phyloP scores from a whole-genome alignment of 306 rosid species.

The Rosa chinensis region DNA sequence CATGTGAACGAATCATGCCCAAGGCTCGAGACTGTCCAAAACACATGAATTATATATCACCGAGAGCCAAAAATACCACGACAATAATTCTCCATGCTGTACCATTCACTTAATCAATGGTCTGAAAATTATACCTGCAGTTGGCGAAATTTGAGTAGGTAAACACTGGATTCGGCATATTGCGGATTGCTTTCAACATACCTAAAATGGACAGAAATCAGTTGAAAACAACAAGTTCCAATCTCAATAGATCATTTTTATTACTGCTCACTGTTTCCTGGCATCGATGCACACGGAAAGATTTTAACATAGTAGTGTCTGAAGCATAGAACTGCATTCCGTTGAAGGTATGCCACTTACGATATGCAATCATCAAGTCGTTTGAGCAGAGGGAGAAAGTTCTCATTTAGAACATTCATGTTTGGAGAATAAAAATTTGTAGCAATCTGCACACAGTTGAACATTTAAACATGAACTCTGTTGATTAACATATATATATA shows the following conservation, averaged over 20 bases:
- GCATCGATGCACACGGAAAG: background rate
- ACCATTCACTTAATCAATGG: constrained; percentile 8
- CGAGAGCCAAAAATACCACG: constrained; percentile 19
- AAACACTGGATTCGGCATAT: constrained; percentile 95
- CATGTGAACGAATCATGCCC: constrained; percentile 94
- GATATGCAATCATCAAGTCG: constrained; percentile 94
- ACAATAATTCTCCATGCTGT: constrained; percentile 16
- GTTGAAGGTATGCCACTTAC: constrained; percentile 53
- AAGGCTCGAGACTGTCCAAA: constrained; percentile 86
- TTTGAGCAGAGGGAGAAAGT: constrained; percentile 87
- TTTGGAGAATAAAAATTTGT: constrained; percentile 89
- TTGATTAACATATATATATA: background rate
- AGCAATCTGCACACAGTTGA: constrained; percentile 63
- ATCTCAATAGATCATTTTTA: constrained; percentile 1
- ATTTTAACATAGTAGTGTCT: background rate
- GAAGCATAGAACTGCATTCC: constrained; percentile 13
- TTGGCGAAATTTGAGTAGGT: constrained; percentile 94
- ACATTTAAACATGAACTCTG: constrained; percentile 20
- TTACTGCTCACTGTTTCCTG: constrained; percentile 8
- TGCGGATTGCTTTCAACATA: constrained; percentile 93
- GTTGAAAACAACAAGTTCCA: background rate
- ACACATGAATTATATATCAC: constrained; percentile 30
- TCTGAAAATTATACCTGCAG: constrained; percentile 66
- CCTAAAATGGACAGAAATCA: constrained; percentile 44
- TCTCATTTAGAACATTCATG: constrained; percentile 84